Evolutionary conservation across 108 stramenopile genomes (phyloP).

Genomic region (Cyclotella choctawhatcheeana): DNA sequence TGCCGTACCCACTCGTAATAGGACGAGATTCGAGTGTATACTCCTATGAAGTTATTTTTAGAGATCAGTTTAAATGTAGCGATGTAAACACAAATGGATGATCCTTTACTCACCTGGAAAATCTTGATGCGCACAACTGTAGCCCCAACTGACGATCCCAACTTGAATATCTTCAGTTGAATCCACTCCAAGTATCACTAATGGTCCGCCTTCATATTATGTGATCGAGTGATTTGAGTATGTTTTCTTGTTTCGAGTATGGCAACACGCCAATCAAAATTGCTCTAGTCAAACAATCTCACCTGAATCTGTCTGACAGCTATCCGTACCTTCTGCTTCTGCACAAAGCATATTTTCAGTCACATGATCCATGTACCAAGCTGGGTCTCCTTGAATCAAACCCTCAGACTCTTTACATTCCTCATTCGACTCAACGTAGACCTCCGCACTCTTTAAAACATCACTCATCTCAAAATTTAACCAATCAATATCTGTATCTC

Average conservation of each 20-base stretch:
- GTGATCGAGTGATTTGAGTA: no score
- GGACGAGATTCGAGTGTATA: slow-evolving; percentile 38
- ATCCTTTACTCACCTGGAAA: slow-evolving; percentile 12
- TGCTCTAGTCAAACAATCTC: neutral
- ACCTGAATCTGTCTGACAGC: slow-evolving; percentile 40
- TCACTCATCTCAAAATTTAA: neutral
- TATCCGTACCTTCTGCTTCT: slow-evolving; percentile 13
- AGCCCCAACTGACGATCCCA: slow-evolving; percentile 46
- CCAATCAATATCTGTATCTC: slow-evolving; percentile 24
- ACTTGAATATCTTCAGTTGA: slow-evolving; percentile 33
- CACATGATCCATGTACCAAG: slow-evolving; percentile 22
- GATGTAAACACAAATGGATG: no score
- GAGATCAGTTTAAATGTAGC: no score
- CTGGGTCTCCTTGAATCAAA: slow-evolving; percentile 2
- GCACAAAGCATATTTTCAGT: slow-evolving; percentile 45
- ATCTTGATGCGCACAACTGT: slow-evolving; percentile 22
- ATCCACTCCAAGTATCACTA: slow-evolving; percentile 30
- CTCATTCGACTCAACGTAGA: slow-evolving; percentile 33
- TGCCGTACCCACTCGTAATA: slow-evolving; percentile 34
- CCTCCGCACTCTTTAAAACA: slow-evolving; percentile 19
- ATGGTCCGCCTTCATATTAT: slow-evolving; percentile 32
- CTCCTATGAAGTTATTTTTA: no score
- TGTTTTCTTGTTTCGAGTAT: no score
- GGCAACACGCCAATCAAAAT: no score
- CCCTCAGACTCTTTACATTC: slow-evolving; percentile 43